phyloP scores from a whole-genome alignment of 768 basidiomycete species.

The Podaxis sp. region DNA sequence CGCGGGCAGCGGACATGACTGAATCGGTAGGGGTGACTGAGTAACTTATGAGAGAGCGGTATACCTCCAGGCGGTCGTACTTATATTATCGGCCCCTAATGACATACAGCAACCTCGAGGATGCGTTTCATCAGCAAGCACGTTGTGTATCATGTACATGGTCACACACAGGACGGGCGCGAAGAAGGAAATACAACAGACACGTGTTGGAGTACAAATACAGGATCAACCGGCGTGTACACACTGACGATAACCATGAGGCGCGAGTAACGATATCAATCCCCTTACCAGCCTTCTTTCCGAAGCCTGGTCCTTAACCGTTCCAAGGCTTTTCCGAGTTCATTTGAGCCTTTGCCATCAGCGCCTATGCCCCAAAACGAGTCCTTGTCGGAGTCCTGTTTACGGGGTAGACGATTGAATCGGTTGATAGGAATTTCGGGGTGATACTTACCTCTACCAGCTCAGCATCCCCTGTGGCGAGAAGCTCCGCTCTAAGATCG shows the following conservation, averaged over 20 bases:
- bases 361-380: conserved; percentile 78
- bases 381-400: conserved; percentile 72
- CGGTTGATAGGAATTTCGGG: not conserved
- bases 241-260: conserved; percentile 24
- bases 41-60: conserved; percentile 5
- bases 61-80: not conserved
- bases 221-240: not conserved
- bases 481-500: conserved; percentile 56
- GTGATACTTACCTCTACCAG: conserved; percentile 59
- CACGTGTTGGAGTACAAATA: conserved; percentile 9
- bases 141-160: conserved; percentile 9
- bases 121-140: conserved; percentile 15
- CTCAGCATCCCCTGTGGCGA: conserved; percentile 64
- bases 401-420: not conserved
- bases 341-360: conserved; percentile 66
- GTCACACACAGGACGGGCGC: not conserved
- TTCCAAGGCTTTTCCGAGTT: conserved; percentile 70
- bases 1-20: conserved; percentile 31
- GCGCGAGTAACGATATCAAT: conserved; percentile 16
- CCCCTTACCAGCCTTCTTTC: conserved; percentile 10
- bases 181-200: conserved; percentile 15
- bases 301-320: conserved; percentile 59
- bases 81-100: conserved; percentile 20
- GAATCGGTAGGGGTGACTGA: conserved; percentile 12
- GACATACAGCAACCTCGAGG: conserved; percentile 25